phyloP scores from a whole-genome alignment of 2,329 filamentous ascomycete species.

The Penicillium expansum region DNA sequence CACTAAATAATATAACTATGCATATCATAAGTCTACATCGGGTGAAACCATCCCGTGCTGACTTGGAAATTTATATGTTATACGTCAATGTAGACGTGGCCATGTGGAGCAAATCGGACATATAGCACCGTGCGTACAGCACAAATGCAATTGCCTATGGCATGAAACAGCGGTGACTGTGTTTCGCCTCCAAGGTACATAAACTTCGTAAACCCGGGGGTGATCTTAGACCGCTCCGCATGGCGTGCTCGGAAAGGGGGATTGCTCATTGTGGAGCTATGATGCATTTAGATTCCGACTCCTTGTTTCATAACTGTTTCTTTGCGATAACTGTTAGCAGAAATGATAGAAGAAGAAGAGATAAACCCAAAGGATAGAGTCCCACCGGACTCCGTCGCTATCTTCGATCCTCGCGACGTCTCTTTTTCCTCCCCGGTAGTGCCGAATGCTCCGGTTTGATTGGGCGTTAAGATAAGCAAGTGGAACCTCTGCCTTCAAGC shows the following conservation, averaged over 20 bases:
- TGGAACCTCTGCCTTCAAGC: constrained; percentile 17
- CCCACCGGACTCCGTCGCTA: neutral
- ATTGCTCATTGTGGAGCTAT: constrained; percentile 21
- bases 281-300: neutral
- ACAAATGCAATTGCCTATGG: neutral
- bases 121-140: neutral
- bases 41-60: constrained; percentile 19
- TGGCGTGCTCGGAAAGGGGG: constrained; percentile 24
- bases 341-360: neutral
- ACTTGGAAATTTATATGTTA: neutral
- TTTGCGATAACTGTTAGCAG: neutral
- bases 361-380: neutral
- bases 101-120: constrained; percentile 4
- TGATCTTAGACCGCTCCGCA: constrained; percentile 10
- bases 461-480: constrained; percentile 26
- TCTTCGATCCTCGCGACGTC: neutral
- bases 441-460: constrained; percentile 5
- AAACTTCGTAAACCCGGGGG: constrained; percentile 16
- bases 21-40: constrained; percentile 10
- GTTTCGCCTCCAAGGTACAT: constrained; percentile 2
- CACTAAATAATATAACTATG: neutral
- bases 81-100: constrained; percentile 7
- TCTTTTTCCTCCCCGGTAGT: neutral
- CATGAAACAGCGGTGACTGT: constrained; percentile 23
- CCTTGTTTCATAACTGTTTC: neutral